These are phyloP conservation scores for Takashimella tepidaria DNA, from an alignment of 1,284 basidiomycete genomes.

Conservation along the genomic window DNA sequence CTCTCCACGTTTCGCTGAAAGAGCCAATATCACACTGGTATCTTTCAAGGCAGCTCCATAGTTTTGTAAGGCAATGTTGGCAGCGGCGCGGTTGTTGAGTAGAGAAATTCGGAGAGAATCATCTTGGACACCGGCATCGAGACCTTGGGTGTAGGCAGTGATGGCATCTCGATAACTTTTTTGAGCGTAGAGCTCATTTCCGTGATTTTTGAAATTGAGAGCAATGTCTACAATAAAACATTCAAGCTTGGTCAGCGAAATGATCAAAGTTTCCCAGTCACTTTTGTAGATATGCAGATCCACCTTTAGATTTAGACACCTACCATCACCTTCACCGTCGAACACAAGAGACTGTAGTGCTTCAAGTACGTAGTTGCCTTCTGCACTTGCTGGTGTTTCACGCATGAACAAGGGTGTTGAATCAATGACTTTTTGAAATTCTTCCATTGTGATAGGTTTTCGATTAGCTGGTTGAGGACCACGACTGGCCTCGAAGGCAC, in stretches of 20 bases:
- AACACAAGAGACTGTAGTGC: conserved; percentile 81
- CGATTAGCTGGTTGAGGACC: conserved; percentile 12
- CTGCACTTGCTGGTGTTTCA: conserved; percentile 64
- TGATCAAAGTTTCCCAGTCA: no score
- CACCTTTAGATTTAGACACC: conserved; percentile 46
- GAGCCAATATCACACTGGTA: conserved; percentile 64
- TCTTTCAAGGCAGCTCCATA: conserved; percentile 78
- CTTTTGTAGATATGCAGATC: no score
- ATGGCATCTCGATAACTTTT: conserved; percentile 81
- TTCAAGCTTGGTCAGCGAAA: not conserved
- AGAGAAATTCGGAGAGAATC: conserved; percentile 61
- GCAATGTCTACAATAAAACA: conserved; percentile 34
- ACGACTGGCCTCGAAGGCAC: conserved; percentile 14
- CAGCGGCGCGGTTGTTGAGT: conserved; percentile 84
- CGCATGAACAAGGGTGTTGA: conserved; percentile 84
- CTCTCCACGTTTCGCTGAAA: conserved; percentile 51
- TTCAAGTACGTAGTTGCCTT: conserved; percentile 63
- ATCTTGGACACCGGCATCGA: conserved; percentile 75
- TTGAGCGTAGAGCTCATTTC: conserved; percentile 86
- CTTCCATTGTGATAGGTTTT: conserved; percentile 31
- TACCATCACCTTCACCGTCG: conserved; percentile 90
- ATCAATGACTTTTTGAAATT: conserved; percentile 38
- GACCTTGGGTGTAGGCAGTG: conserved; percentile 82
- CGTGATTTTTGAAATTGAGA: conserved; percentile 88
- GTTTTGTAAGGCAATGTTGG: conserved; percentile 87